Evolutionary conservation across 441 rosid genomes (phyloP).

Genomic region (Populus hybrid): DNA sequence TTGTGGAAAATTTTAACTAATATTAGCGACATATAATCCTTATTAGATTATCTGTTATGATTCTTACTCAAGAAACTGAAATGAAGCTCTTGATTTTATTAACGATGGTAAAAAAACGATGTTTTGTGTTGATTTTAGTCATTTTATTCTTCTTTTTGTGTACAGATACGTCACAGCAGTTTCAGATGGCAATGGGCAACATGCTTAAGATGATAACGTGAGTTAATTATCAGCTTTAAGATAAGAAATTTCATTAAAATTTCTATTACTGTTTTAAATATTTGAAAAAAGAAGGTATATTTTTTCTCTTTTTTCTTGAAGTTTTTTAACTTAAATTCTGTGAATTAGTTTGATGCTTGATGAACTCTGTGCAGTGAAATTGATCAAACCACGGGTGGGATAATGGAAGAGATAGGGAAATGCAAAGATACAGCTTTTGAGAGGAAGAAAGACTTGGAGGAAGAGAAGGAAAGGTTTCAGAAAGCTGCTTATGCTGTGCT

Average conservation of each 20-base stretch:
- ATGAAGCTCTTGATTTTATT: not conserved
- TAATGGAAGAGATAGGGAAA: slow-evolving; percentile 73
- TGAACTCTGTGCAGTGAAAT: slow-evolving; percentile 56
- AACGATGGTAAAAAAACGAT: not conserved
- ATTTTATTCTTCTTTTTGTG: not conserved
- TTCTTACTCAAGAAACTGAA: not conserved
- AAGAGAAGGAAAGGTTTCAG: slow-evolving; percentile 70
- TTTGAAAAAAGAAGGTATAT: not conserved
- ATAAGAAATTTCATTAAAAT: not conserved
- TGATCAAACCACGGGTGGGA: slow-evolving; percentile 62
- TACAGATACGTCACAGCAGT: slow-evolving; percentile 82
- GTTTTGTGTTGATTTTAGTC: not conserved
- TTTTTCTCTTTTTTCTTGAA: not conserved
- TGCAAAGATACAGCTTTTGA: slow-evolving; percentile 62
- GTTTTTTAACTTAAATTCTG: not conserved
- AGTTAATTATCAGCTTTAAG: slow-evolving; percentile 18
- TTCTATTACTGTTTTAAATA: not conserved
- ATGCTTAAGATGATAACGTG: slow-evolving; percentile 83
- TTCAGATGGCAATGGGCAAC: slow-evolving; percentile 66
- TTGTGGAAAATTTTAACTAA: not conserved
- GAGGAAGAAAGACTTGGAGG: slow-evolving; percentile 65
- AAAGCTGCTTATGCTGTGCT: slow-evolving; percentile 78
- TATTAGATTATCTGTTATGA: not conserved
- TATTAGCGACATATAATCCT: not conserved
- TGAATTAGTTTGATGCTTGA: not conserved